These are phyloP conservation scores for Penicillium egyptiacum DNA, from an alignment of 495 filamentous ascomycete species.

Conservation along the genomic window DNA sequence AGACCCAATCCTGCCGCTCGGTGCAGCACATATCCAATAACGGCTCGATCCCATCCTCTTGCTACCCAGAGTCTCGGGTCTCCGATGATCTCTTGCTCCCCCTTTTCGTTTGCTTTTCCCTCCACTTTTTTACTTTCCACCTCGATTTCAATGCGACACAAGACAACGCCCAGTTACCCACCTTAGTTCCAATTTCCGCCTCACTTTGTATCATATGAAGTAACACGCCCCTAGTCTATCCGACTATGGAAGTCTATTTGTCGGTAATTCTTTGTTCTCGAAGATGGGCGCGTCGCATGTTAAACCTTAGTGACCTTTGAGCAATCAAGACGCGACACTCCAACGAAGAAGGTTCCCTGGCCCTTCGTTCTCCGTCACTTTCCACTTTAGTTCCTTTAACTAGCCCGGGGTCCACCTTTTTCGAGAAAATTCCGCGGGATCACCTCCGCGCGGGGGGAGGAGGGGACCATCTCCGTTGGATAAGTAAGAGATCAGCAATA, in stretches of 20 bases:
- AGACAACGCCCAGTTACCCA: slow-evolving; percentile 4
- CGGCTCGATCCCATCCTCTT: background rate
- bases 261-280: slow-evolving; percentile 10
- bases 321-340: background rate
- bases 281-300: slow-evolving; percentile 19
- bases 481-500: slow-evolving; percentile 4
- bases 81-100: slow-evolving; percentile 22
- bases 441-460: slow-evolving; percentile 20
- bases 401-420: slow-evolving; percentile 23
- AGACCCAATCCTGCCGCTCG: slow-evolving; percentile 25
- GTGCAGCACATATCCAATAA: slow-evolving; percentile 19
- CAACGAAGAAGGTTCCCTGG: slow-evolving; percentile 13
- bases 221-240: slow-evolving; percentile 1
- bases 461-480: slow-evolving; percentile 3
- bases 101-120: slow-evolving; percentile 11
- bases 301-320: slow-evolving; percentile 18
- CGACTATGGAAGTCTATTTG: slow-evolving; percentile 7
- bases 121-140: background rate
- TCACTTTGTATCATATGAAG: background rate
- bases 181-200: slow-evolving; percentile 5
- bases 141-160: slow-evolving; percentile 11
- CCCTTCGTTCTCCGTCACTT: slow-evolving; percentile 12
- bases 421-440: slow-evolving; percentile 33
- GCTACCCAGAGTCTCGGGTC: slow-evolving; percentile 19
- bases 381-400: slow-evolving; percentile 1